These are phyloP conservation scores for Trypanosoma conorhini DNA, from an alignment of 208 protist species.

Conservation along the genomic window DNA sequence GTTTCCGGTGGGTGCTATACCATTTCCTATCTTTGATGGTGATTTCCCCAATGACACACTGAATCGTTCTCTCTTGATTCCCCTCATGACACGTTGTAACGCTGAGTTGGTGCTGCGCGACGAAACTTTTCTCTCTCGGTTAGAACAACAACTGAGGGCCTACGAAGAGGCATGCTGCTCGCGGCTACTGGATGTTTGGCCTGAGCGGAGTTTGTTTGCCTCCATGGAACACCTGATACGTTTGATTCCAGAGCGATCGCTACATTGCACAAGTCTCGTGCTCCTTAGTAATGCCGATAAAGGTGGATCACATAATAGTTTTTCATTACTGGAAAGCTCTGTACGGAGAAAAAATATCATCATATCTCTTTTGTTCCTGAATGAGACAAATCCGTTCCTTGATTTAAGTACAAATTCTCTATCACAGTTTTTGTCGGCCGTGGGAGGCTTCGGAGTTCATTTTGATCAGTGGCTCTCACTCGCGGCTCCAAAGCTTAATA, in stretches of 20 bases:
- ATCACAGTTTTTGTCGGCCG: slow-evolving; percentile 64
- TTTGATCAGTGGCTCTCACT: slow-evolving; percentile 86
- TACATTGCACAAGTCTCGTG: slow-evolving; percentile 72
- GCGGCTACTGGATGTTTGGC: slow-evolving; percentile 46
- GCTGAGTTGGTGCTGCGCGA: slow-evolving; percentile 50
- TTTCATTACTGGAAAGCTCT: slow-evolving; percentile 66
- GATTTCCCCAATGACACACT: slow-evolving; percentile 18
- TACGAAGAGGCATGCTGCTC: slow-evolving; percentile 75
- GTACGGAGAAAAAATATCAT: slow-evolving; percentile 88
- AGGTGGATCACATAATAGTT: slow-evolving; percentile 40
- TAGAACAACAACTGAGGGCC: slow-evolving; percentile 43
- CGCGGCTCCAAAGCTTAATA: slow-evolving; percentile 55
- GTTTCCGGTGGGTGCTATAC: slow-evolving; percentile 33
- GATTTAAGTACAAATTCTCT: slow-evolving; percentile 67
- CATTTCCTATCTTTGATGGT: slow-evolving; percentile 40
- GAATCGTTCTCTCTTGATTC: slow-evolving; percentile 30
- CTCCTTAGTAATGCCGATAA: slow-evolving; percentile 61
- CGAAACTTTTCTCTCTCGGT: slow-evolving; percentile 42
- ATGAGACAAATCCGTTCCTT: slow-evolving; percentile 25
- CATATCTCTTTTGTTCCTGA: slow-evolving; percentile 60
- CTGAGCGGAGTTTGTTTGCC: slow-evolving; percentile 46
- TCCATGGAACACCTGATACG: slow-evolving; percentile 74
- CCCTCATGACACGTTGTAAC: slow-evolving; percentile 60
- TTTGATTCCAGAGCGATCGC: slow-evolving; percentile 53
- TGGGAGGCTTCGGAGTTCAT: slow-evolving; percentile 79